Evolutionary conservation across 805 yeast species (phyloP), one percentile per base, ranked within the genome.

Genomic region (Nakazawaea anatomiae): DNA sequence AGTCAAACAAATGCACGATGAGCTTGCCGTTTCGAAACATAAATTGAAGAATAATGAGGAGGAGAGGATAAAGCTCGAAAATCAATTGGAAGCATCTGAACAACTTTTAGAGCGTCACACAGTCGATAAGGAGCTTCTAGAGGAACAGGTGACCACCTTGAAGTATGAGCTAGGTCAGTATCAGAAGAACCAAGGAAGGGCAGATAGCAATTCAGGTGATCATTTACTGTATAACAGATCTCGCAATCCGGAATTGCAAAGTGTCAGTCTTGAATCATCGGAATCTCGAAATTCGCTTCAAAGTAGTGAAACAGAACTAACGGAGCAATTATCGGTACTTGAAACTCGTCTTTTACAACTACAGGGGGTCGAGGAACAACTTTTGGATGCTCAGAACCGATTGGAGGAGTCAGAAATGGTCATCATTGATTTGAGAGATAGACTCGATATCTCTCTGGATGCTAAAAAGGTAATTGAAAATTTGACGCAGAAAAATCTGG

Each of bases 111-210:
- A 69, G 50, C 56, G 56, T 11, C 46, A 62, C 10, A 57, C 67
- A 0, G 69, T 77, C 0, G 87, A 83, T 42, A 71, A 74, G 43
- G 81, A 73, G 35, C 67, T 67, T 36, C 54, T 75, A 4, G 62
- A 61, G 5, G 70, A 68, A 5, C 62, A 67, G n/a, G 71, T 68
- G 43, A 62, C 60, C 5, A 53, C 56, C 2, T 55, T 78, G 32
- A 52, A 52, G 2, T 46, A 44, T 1, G 68, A 67, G 45, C 53
- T 71, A 14, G 52, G 27, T 14, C 39, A 43, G 9, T 2, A 3
- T 12, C 40, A 9, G 35, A 32, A 11, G 25, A 18, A 18, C 25
- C 25, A 18, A 18, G 25, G 25, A 18, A 18, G 25, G 25, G 25
- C 25, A 18, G 25, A 18, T 18, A 18, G 25, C 25, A 18, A 18